Percentiles rank a stretch among this genome's conserved stretches.
These are phyloP conservation scores for Cystobasidium pallidum DNA, from an alignment of 1,284 basidiomycete species.

Conservation along the genomic window DNA sequence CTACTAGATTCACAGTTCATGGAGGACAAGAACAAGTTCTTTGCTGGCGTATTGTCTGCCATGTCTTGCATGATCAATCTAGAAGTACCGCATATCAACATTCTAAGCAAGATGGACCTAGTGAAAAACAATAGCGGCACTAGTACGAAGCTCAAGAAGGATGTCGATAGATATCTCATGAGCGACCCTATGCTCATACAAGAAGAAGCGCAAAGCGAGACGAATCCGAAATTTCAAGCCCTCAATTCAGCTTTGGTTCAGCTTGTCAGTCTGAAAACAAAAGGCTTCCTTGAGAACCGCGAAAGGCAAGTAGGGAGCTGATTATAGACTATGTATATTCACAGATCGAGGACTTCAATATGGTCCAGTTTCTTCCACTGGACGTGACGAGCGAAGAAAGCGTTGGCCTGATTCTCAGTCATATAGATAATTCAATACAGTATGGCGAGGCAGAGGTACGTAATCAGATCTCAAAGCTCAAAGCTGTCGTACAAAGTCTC, in stretches of 20 bases:
- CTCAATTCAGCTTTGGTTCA: slow-evolving; percentile 94
- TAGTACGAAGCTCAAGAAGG: slow-evolving; percentile 63
- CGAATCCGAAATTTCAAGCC: slow-evolving; percentile 86
- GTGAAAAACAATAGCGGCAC: slow-evolving; percentile 74
- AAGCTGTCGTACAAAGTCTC: background rate
- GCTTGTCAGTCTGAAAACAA: slow-evolving; percentile 64
- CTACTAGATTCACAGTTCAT: slow-evolving; percentile 98
- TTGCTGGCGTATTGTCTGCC: slow-evolving; percentile 95
- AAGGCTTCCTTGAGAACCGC: no score
- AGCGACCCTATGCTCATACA: slow-evolving; percentile 91
- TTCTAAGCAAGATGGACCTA: slow-evolving; percentile 99
- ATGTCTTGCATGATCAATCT: slow-evolving; percentile 99
- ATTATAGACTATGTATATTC: slow-evolving; percentile 16
- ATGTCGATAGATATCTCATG: slow-evolving; percentile 86
- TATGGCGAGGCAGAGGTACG: slow-evolving; percentile 48
- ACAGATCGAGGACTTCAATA: slow-evolving; percentile 96
- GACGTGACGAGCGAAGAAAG: slow-evolving; percentile 89
- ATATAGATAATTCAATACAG: slow-evolving; percentile 76
- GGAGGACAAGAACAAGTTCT: slow-evolving; percentile 98
- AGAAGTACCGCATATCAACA: slow-evolving; percentile 93
- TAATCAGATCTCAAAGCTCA: background rate
- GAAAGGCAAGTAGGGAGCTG: background rate
- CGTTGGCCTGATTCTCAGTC: slow-evolving; percentile 84
- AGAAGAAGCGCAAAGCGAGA: slow-evolving; percentile 66
- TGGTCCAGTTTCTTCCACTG: slow-evolving; percentile 94